Conservation (phyloP, 2,329 filamentous ascomycete genomes). For the Blastomyces silverae region DNA sequence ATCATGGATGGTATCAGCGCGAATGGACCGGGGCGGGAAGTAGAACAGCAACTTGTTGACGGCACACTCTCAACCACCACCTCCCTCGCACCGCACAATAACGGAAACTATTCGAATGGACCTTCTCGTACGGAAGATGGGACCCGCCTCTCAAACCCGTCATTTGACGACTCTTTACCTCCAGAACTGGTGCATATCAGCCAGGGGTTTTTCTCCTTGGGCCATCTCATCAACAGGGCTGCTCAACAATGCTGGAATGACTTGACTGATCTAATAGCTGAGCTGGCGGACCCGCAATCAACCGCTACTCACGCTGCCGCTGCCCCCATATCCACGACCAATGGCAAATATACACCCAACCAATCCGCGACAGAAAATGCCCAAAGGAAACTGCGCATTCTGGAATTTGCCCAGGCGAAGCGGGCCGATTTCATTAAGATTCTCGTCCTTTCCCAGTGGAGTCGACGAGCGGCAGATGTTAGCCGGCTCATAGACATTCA, state of each 20-base stretch:
- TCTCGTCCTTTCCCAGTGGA: constrained; percentile 86
- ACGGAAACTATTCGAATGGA: constrained; percentile 15
- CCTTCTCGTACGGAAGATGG: constrained; percentile 15
- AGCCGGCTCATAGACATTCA: constrained; percentile 84
- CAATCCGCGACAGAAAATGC: constrained; percentile 54
- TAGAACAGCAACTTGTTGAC: neutral
- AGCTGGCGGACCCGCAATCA: constrained; percentile 62
- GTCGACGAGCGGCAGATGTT: constrained; percentile 68
- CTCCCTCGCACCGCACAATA: neutral
- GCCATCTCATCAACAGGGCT: constrained; percentile 66
- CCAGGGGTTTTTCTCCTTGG: constrained; percentile 67
- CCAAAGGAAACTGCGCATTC: constrained; percentile 65
- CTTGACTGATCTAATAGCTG: constrained; percentile 61
- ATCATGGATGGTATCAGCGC: constrained; percentile 31
- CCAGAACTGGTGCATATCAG: constrained; percentile 62
- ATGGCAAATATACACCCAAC: constrained; percentile 20
- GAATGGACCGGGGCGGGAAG: constrained; percentile 7
- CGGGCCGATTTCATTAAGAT: constrained; percentile 90
- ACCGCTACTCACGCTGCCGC: constrained; percentile 20
- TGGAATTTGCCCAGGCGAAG: constrained; percentile 71
- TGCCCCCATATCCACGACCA: constrained; percentile 25
- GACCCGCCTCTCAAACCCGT: constrained; percentile 8
- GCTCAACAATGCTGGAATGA: constrained; percentile 78
- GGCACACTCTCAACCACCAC: neutral
- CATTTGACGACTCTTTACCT: constrained; percentile 31